Evolutionary conservation across 768 basidiomycete genomes (phyloP).

Genomic region (Chiua virens): DNA sequence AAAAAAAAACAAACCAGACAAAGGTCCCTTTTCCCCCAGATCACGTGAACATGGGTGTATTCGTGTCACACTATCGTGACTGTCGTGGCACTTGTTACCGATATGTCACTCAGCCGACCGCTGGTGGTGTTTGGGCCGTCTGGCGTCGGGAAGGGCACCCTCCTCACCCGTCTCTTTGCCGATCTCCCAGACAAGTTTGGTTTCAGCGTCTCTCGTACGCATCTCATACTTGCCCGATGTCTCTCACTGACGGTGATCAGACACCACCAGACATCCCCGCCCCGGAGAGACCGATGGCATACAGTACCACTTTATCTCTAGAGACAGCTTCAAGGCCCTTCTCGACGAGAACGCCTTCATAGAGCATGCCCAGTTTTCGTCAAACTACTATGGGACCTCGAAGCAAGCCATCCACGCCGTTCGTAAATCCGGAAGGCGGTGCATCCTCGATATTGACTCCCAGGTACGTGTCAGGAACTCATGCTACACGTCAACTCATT

Average conservation of each 20-base stretch:
- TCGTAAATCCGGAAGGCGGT: conserved; percentile 66
- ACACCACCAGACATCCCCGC: conserved; percentile 87
- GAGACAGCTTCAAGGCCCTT: conserved; percentile 69
- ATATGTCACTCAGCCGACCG: conserved; percentile 39
- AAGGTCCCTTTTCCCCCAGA: not conserved
- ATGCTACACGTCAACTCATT: not conserved
- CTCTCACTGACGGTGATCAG: conserved; percentile 38
- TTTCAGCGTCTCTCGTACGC: conserved; percentile 89
- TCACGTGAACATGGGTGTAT: conserved; percentile 16
- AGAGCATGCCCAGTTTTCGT: conserved; percentile 91
- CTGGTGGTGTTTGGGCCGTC: conserved; percentile 90
- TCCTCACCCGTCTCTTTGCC: conserved; percentile 76
- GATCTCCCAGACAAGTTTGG: conserved; percentile 85
- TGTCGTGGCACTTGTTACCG: too few relatives aligned
- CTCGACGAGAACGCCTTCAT: conserved; percentile 77
- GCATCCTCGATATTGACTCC: conserved; percentile 94
- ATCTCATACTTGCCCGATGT: not conserved
- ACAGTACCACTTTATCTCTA: conserved; percentile 83
- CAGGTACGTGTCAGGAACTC: conserved; percentile 48
- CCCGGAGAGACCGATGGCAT: conserved; percentile 79
- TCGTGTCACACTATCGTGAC: not conserved
- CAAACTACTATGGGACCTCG: conserved; percentile 92
- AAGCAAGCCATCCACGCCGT: conserved; percentile 73
- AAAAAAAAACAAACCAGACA: conserved; percentile 15
- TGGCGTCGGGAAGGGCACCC: conserved; percentile 92